These are phyloP conservation scores for Podila horticola DNA, from an alignment of 192 early-diverging fungal genomes.

Conservation along the genomic window DNA sequence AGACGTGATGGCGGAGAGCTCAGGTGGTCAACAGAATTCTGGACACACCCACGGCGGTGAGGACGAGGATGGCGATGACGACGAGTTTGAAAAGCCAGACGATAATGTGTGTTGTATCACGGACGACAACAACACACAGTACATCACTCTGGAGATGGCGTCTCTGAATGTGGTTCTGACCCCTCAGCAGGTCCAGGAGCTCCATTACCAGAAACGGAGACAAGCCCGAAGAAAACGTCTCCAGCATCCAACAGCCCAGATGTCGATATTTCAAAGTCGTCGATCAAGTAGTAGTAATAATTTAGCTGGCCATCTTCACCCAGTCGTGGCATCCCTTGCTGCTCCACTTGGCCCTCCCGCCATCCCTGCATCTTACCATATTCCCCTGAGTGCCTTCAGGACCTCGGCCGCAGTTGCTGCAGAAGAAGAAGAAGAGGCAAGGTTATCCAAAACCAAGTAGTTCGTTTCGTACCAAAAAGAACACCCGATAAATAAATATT, in stretches of 20 bases:
- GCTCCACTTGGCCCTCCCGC: neutral
- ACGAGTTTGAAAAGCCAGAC: neutral
- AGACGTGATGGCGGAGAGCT: too few species aligned
- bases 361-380: constrained; percentile 22
- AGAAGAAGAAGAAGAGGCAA: constrained; percentile 13
- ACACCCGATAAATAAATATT: too few species aligned
- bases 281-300: neutral
- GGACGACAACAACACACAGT: neutral
- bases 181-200: neutral
- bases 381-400: constrained; percentile 39
- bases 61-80: neutral
- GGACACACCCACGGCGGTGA: neutral
- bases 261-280: neutral
- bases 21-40: too few species aligned
- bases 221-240: neutral
- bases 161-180: neutral
- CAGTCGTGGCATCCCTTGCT: neutral
- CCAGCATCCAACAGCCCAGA: neutral
- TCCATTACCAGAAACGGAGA: neutral
- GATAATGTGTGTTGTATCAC: neutral
- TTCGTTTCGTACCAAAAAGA: too few species aligned
- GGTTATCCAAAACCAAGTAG: neutral
- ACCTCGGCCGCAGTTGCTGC: constrained; percentile 8
- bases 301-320: neutral
- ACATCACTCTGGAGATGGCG: neutral